phyloP scores from a whole-genome alignment of 2,329 filamentous ascomycete genomes.

The Gnomoniopsis sp. region DNA sequence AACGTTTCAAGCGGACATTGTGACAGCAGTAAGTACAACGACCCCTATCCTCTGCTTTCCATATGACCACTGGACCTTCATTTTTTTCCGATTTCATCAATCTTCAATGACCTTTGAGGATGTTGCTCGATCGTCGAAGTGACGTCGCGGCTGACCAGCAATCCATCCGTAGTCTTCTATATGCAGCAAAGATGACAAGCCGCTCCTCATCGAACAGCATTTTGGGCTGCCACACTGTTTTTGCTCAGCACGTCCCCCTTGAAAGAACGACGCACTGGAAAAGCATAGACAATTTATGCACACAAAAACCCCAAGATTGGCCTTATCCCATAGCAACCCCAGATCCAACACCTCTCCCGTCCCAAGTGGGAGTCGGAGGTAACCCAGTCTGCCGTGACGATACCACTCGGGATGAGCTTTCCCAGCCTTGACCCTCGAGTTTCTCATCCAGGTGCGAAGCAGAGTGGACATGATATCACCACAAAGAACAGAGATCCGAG shows the following conservation, averaged over 20 bases:
- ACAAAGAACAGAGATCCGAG: slow-evolving; percentile 35
- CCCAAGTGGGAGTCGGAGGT: not conserved
- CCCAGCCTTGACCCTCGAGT: slow-evolving; percentile 15
- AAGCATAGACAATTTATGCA: no score
- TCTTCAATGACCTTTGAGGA: not conserved
- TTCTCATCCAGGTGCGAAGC: slow-evolving; percentile 3
- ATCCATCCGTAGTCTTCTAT: no score
- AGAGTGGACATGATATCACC: slow-evolving; percentile 18
- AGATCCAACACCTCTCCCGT: not conserved
- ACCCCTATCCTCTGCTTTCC: not conserved
- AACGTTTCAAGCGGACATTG: not conserved
- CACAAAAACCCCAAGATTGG: no score
- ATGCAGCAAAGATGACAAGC: no score
- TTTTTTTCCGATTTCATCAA: not conserved
- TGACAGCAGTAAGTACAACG: not conserved
- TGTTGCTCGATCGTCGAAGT: no score
- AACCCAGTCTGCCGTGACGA: slow-evolving; percentile 23
- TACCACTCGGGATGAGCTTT: slow-evolving; percentile 21
- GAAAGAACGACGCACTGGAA: no score
- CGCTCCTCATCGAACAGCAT: no score
- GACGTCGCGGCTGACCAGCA: no score
- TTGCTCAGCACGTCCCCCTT: no score
- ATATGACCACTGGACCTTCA: not conserved
- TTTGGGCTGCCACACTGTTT: no score
- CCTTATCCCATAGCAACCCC: not conserved